These are phyloP conservation scores for Colletotrichum tabaci DNA, from an alignment of 2,329 filamentous ascomycete genomes.

Conservation along the genomic window DNA sequence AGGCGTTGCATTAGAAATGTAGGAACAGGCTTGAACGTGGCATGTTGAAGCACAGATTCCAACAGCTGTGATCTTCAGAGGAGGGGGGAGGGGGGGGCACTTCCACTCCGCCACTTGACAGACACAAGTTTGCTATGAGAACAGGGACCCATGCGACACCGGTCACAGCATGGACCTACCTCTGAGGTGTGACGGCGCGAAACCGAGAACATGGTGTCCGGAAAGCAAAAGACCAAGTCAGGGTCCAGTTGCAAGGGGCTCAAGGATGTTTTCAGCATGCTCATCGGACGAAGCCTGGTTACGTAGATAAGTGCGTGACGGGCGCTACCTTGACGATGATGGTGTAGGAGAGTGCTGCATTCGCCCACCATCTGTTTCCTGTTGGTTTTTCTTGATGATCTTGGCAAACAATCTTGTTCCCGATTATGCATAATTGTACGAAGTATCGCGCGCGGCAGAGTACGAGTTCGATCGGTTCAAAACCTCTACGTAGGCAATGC, in stretches of 20 bases:
- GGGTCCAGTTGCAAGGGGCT: background rate
- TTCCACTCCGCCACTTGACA: background rate
- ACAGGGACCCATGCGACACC: constrained; percentile 7
- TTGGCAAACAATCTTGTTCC: background rate
- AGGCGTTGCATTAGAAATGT: background rate
- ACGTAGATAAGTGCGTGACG: background rate
- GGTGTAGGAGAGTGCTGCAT: background rate
- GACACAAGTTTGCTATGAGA: constrained; percentile 8
- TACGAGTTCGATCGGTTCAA: background rate
- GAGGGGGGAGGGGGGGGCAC: background rate
- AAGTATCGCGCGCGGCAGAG: too few relatives aligned
- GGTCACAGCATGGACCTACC: constrained; percentile 17
- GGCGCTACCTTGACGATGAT: background rate
- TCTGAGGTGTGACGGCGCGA: constrained; percentile 27
- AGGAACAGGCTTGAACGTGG: constrained; percentile 17
- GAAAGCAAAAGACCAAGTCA: constrained; percentile 2
- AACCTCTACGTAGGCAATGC: background rate
- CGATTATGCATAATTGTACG: background rate
- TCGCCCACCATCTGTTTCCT: background rate
- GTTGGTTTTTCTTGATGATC: background rate
- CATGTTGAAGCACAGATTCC: background rate
- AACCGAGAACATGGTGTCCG: constrained; percentile 5
- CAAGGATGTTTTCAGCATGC: constrained; percentile 4
- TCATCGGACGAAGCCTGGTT: constrained; percentile 18
- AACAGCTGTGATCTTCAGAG: background rate